phyloP scores from a whole-genome alignment of 805 yeast species.

The Vanderwaltozyma verrucispora region DNA sequence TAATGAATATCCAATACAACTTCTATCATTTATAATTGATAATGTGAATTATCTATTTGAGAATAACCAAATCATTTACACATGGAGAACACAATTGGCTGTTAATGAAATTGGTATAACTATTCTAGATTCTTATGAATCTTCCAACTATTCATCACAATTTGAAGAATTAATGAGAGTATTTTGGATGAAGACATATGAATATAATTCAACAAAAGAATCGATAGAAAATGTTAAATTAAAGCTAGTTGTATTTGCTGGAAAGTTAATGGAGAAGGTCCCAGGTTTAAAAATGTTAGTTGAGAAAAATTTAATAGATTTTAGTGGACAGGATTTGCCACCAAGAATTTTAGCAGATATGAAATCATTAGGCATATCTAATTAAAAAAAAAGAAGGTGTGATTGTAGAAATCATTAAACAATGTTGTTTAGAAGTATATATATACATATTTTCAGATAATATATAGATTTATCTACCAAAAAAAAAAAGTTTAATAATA shows the following conservation, averaged over 20 bases:
- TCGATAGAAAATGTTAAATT: slow-evolving; percentile 52
- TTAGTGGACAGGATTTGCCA: slow-evolving; percentile 33
- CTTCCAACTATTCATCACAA: not conserved
- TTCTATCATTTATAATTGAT: slow-evolving; percentile 25
- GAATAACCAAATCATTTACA: slow-evolving; percentile 24
- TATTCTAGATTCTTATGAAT: slow-evolving; percentile 9
- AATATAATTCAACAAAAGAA: slow-evolving; percentile 29
- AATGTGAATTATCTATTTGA: slow-evolving; percentile 22
- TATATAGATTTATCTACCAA: too few species aligned
- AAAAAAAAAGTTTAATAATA: too few species aligned
- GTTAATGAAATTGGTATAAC: slow-evolving; percentile 33
- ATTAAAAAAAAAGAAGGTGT: not conserved
- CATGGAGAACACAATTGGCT: slow-evolving; percentile 54
- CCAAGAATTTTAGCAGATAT: slow-evolving; percentile 36
- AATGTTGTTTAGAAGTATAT: too few species aligned
- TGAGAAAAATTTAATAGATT: slow-evolving; percentile 15
- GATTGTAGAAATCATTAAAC: too few species aligned
- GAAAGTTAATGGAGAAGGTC: slow-evolving; percentile 11
- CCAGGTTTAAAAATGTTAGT: slow-evolving; percentile 10
- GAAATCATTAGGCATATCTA: slow-evolving; percentile 4
- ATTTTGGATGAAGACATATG: slow-evolving; percentile 20
- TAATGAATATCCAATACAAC: slow-evolving; percentile 9
- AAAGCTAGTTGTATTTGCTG: slow-evolving; percentile 35
- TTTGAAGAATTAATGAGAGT: slow-evolving; percentile 6
- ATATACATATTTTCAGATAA: too few species aligned